phyloP scores from a whole-genome alignment of 331 rosid species.

The Malus hybrid region DNA sequence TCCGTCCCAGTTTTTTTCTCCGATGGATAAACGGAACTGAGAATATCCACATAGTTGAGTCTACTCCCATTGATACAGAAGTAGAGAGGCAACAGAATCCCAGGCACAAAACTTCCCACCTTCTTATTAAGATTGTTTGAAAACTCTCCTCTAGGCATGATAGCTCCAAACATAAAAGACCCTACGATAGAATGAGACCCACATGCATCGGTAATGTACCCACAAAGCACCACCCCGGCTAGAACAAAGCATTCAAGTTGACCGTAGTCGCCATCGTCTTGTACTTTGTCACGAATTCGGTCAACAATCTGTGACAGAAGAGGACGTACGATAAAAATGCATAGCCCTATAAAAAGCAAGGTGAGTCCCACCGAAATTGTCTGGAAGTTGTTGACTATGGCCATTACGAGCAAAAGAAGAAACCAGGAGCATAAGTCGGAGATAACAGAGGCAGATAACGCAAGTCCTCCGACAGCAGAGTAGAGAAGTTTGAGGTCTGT shows the following conservation, averaged over 20 bases:
- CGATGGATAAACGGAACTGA: background rate
- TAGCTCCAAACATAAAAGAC: conserved; percentile 16
- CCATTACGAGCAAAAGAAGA: conserved; percentile 14
- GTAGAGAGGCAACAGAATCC: conserved; percentile 13
- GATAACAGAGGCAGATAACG: conserved; percentile 46
- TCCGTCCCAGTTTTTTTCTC: background rate
- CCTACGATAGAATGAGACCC: conserved; percentile 25
- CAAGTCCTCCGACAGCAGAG: conserved; percentile 47
- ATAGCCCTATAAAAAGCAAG: background rate
- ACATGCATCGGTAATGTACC: conserved; percentile 4
- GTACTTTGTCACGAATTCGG: background rate
- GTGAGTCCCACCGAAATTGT: background rate
- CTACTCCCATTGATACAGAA: conserved; percentile 4
- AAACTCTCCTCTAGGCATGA: conserved; percentile 24
- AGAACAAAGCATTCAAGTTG: conserved; percentile 15
- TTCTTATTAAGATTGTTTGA: conserved; percentile 6
- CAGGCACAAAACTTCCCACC: conserved; percentile 10
- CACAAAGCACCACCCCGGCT: background rate
- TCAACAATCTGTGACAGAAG: conserved; percentile 17
- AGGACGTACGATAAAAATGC: conserved; percentile 22
- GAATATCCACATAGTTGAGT: background rate
- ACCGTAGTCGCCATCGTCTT: conserved; percentile 8
- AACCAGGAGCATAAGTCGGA: conserved; percentile 34
- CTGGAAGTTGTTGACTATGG: background rate
- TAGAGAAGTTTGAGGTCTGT: conserved; percentile 47